Evolutionary conservation across 495 filamentous ascomycete species (phyloP).

Genomic region (Xylona heveae): DNA sequence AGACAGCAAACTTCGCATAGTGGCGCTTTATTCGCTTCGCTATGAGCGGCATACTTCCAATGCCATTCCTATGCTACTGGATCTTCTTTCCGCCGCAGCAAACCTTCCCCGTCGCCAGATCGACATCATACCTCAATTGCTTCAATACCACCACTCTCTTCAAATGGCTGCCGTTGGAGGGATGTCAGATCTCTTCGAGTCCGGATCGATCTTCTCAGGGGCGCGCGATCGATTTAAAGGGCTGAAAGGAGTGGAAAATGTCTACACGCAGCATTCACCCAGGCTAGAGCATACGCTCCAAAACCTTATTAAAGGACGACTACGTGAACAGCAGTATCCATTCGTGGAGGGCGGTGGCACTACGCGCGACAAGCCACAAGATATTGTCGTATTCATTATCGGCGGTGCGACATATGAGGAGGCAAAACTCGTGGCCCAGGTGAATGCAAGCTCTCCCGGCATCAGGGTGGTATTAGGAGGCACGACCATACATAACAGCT

Average conservation of each 20-base stretch:
- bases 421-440: slow-evolving; percentile 76
- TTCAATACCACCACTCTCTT: slow-evolving; percentile 65
- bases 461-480: slow-evolving; percentile 74
- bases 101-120: slow-evolving; percentile 50
- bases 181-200: slow-evolving; percentile 80
- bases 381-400: slow-evolving; percentile 83
- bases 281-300: slow-evolving; percentile 70
- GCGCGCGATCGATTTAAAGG: slow-evolving; percentile 83
- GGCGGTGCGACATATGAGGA: slow-evolving; percentile 92
- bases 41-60: slow-evolving; percentile 73
- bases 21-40: slow-evolving; percentile 80
- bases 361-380: slow-evolving; percentile 85
- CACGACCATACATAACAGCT: slow-evolving; percentile 68
- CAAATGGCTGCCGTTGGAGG: slow-evolving; percentile 50
- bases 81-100: slow-evolving; percentile 60
- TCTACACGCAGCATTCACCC: slow-evolving; percentile 94
- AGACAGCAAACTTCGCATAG: slow-evolving; percentile 66
- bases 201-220: slow-evolving; percentile 74
- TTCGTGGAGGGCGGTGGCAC: slow-evolving; percentile 73
- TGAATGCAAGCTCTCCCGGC: slow-evolving; percentile 80
- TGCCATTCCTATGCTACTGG: slow-evolving; percentile 58
- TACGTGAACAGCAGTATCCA: slow-evolving; percentile 70
- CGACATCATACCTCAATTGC: slow-evolving; percentile 51
- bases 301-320: slow-evolving; percentile 74
- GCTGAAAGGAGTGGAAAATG: slow-evolving; percentile 91